These are phyloP conservation scores for Candida patagonica DNA, from an alignment of 805 yeast species.

Conservation along the genomic window DNA sequence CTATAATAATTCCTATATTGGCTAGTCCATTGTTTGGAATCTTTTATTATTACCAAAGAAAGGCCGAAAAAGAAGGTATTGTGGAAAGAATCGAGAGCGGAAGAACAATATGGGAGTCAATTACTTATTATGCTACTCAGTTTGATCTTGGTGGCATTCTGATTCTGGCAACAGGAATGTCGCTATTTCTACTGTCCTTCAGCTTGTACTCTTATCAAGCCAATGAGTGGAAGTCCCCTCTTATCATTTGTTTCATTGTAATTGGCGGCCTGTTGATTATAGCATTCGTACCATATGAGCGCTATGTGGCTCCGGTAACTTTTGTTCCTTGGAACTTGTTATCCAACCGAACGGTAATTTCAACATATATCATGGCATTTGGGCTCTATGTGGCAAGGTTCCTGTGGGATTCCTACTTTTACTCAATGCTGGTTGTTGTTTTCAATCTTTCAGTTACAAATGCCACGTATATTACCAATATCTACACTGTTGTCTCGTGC, in stretches of 20 bases:
- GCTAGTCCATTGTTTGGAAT: constrained; percentile 22
- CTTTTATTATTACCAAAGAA: constrained; percentile 23
- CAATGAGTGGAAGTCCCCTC: constrained; percentile 27
- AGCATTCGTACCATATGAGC: constrained; percentile 43
- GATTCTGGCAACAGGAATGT: constrained; percentile 27
- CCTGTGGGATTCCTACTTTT: constrained; percentile 52
- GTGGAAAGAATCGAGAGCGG: constrained; percentile 11
- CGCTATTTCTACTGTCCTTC: constrained; percentile 32
- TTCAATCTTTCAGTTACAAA: constrained; percentile 44
- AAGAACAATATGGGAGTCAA: constrained; percentile 17
- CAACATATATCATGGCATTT: constrained; percentile 38
- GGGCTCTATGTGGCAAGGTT: constrained; percentile 41
- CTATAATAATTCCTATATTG: constrained; percentile 36
- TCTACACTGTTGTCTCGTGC: constrained; percentile 12
- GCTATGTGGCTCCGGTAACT: constrained; percentile 42
- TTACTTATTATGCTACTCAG: constrained; percentile 24
- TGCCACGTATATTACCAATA: constrained; percentile 33
- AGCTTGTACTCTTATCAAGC: constrained; percentile 26
- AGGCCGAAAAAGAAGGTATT: constrained; percentile 25
- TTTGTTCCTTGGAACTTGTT: constrained; percentile 45
- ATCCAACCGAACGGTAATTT: constrained; percentile 55
- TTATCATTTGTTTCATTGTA: constrained; percentile 26
- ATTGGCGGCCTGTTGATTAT: constrained; percentile 45
- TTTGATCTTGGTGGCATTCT: constrained; percentile 32
- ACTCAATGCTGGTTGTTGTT: constrained; percentile 51